phyloP scores from a whole-genome alignment of 163 green algal species.

The Scenedesmus sp. region DNA sequence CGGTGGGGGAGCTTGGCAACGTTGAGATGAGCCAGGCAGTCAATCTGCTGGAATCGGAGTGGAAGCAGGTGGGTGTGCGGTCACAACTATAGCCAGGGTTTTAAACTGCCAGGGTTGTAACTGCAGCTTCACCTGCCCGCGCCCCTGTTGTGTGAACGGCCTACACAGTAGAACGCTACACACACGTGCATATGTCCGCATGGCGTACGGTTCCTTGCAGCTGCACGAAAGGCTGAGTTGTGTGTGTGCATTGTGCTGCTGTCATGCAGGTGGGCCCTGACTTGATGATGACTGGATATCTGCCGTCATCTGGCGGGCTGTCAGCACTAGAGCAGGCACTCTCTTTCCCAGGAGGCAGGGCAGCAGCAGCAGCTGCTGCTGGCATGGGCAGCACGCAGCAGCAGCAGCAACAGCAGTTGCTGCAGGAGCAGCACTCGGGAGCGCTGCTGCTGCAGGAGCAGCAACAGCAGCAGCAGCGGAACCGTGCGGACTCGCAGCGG shows the following conservation, averaged over 20 bases:
- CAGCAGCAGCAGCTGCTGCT: conserved; percentile 39
- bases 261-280: conserved; percentile 65
- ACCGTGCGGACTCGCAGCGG: neutral
- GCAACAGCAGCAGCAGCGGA: conserved; percentile 36
- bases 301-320: conserved; percentile 84
- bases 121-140: neutral
- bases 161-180: no score
- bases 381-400: conserved; percentile 23
- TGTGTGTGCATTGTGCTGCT: neutral
- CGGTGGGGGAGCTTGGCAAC: conserved; percentile 96
- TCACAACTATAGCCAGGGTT: neutral
- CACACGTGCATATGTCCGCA: no score
- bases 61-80: conserved; percentile 57
- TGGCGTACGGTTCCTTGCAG: neutral
- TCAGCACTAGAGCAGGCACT: conserved; percentile 68
- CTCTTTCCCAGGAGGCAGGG: conserved; percentile 11
- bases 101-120: neutral
- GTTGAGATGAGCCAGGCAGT: conserved; percentile 94
- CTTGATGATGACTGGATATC: conserved; percentile 87
- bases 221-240: neutral
- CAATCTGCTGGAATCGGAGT: conserved; percentile 71
- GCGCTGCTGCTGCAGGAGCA: conserved; percentile 34
- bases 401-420: conserved; percentile 31
- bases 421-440: conserved; percentile 23
- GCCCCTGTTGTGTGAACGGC: no score